Base-by-base conservation (phyloP, 2,329 filamentous ascomycete genomes). In the Aspergillus transmontanensis region DNA sequence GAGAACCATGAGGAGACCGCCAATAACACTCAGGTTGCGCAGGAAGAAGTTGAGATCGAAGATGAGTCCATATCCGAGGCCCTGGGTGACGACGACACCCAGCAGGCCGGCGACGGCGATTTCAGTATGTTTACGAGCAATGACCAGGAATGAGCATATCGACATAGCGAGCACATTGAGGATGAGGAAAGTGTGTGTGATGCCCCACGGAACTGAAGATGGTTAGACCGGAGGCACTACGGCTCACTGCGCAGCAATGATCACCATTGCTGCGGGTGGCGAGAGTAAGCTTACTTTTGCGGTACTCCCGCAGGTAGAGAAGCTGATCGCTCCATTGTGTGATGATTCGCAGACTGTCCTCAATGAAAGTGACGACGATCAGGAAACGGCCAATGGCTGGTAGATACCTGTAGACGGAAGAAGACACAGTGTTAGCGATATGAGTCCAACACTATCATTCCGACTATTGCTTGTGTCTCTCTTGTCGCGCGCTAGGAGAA, bases 31-130 rank as follows among this genome's bases (percentile, higher is more conserved):
- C 66, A 99, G 85, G 78, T 99, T 99, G 82, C 95, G 94, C 68
- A 99, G 90, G 89, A 99, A 99, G 86, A 99, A 99, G 88, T 98
- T 99, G 76, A 98, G 87, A 80, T 99, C 95, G 79, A 99, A 98
- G 80, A 99, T 97, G 66, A 99, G 87, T 64, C 95, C 95, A 79
- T 99, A 99, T 72, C 95, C 95, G 61, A 99, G 87, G 23, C 94
- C 95, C 82, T 99, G 95, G 39, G 93, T 90, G 66, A 99, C 80
- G 58, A 99, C 94, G 59, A 99, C 95, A 59, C 84, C 90, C 78
- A 97, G 91, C 67, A 99, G 90, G 66, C 94, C 95, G 65, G 84
- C 88, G 64, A 98, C 95, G 64, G 94, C 95, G 80, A 93, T 94
- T 80, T 96, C 94, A 69, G 93, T 95, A 84, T 96, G 88, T 80